Percentiles rank a stretch among this genome's conserved stretches.
Conservation (phyloP, 768 basidiomycete species). For the Austroboletus eburneus region DNA sequence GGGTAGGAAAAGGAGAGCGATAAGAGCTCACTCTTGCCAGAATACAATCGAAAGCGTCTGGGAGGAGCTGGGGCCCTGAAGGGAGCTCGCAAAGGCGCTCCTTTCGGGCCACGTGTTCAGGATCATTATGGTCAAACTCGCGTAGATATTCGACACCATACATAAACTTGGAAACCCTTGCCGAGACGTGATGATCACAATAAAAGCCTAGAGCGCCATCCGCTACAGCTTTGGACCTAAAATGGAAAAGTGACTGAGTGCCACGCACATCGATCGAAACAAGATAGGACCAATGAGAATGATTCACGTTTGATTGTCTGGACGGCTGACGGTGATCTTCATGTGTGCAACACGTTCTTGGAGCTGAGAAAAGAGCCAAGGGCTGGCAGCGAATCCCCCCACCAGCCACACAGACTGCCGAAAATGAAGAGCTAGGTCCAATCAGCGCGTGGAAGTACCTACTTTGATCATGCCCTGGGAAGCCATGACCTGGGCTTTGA, state of each 20-base stretch:
- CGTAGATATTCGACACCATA: slow-evolving; percentile 80
- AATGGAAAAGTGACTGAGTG: slow-evolving; percentile 4
- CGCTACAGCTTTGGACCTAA: slow-evolving; percentile 81
- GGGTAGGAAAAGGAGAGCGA: background rate
- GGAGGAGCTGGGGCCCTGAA: slow-evolving; percentile 71
- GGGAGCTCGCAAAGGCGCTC: slow-evolving; percentile 70
- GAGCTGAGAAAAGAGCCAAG: slow-evolving; percentile 73
- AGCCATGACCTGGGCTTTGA: slow-evolving; percentile 65
- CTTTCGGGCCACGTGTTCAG: slow-evolving; percentile 60
- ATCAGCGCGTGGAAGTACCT: background rate
- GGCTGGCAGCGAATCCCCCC: slow-evolving; percentile 79
- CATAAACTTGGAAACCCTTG: slow-evolving; percentile 75
- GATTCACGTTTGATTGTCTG: slow-evolving; percentile 73
- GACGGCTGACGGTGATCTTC: slow-evolving; percentile 62
- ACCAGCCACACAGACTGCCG: slow-evolving; percentile 75
- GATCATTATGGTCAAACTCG: slow-evolving; percentile 59
- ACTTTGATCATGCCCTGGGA: slow-evolving; percentile 68
- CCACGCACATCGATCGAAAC: slow-evolving; percentile 1
- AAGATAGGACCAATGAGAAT: slow-evolving; percentile 6
- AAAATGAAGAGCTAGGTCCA: slow-evolving; percentile 10
- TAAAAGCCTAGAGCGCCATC: slow-evolving; percentile 84
- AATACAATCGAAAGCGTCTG: slow-evolving; percentile 82
- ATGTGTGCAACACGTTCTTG: slow-evolving; percentile 60
- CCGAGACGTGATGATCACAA: slow-evolving; percentile 79
- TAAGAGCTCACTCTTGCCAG: slow-evolving; percentile 49